Percentiles rank a stretch among this genome's conserved stretches.
These are phyloP conservation scores for Talaromyces stipitatus DNA, from an alignment of 495 filamentous ascomycete genomes.

Conservation along the genomic window DNA sequence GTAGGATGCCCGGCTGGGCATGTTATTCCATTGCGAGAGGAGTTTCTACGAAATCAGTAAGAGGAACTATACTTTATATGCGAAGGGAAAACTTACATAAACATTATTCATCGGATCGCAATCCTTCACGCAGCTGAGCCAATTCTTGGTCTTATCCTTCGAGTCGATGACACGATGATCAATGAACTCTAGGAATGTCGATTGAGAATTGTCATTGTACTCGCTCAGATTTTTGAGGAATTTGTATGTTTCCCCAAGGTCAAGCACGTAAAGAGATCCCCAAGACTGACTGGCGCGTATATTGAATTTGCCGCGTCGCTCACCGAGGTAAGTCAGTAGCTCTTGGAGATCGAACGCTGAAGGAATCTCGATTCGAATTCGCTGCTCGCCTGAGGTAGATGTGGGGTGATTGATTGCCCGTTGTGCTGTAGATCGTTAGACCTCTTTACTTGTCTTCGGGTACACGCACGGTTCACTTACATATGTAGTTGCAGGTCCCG, in stretches of 20 bases:
- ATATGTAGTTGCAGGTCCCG: slow-evolving; percentile 45
- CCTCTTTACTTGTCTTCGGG: not conserved
- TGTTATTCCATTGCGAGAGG: slow-evolving; percentile 44
- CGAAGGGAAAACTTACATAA: slow-evolving; percentile 24
- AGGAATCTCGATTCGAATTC: slow-evolving; percentile 35
- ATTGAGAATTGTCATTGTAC: slow-evolving; percentile 38
- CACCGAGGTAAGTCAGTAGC: slow-evolving; percentile 33
- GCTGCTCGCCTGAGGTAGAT: slow-evolving; percentile 19
- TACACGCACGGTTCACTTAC: slow-evolving; percentile 19
- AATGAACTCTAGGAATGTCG: slow-evolving; percentile 40
- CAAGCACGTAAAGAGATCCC: slow-evolving; percentile 37
- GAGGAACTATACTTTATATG: no score
- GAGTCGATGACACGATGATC: slow-evolving; percentile 41
- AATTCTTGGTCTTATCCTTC: slow-evolving; percentile 42
- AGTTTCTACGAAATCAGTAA: slow-evolving; percentile 22
- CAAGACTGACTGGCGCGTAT: slow-evolving; percentile 40
- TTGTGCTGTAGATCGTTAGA: slow-evolving; percentile 34
- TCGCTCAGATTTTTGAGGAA: slow-evolving; percentile 38
- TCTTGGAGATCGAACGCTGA: slow-evolving; percentile 34
- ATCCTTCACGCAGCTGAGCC: slow-evolving; percentile 39
- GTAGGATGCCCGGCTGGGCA: slow-evolving; percentile 43
- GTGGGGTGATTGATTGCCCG: slow-evolving; percentile 39
- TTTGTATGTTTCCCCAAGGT: slow-evolving; percentile 36
- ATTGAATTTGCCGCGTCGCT: slow-evolving; percentile 40
- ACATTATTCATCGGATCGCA: slow-evolving; percentile 37